A percentile compares a stretch with the other conserved stretches of the same genome.
Conservation (phyloP, 1,139 yeast genomes). For the Blastobotrys malaysiensis region DNA sequence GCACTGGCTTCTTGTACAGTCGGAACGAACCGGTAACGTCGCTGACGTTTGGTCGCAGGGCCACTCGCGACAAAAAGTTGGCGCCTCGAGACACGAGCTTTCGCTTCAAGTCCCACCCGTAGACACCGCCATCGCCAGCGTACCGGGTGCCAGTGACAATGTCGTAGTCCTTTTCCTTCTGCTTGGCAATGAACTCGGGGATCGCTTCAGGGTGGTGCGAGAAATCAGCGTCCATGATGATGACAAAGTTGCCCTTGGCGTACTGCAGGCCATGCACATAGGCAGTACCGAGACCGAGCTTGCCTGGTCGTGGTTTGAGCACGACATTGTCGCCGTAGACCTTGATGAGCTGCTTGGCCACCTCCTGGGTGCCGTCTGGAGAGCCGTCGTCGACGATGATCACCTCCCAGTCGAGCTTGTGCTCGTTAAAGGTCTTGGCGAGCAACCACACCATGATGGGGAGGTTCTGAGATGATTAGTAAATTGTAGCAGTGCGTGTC, state of each 20-base stretch:
- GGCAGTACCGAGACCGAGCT: conserved; percentile 74
- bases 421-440: conserved; percentile 61
- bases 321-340: conserved; percentile 62
- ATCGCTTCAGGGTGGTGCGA: conserved; percentile 75
- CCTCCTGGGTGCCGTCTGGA: conserved; percentile 77
- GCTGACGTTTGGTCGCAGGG: conserved; percentile 66
- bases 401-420: conserved; percentile 68
- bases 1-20: conserved; percentile 65
- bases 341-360: conserved; percentile 59
- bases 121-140: conserved; percentile 79
- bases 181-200: conserved; percentile 68
- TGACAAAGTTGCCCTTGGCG: conserved; percentile 69
- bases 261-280: conserved; percentile 72
- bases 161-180: conserved; percentile 58
- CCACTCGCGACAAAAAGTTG: conserved; percentile 68
- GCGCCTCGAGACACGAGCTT: conserved; percentile 79
- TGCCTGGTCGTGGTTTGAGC: conserved; percentile 71
- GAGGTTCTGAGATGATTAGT: conserved; percentile 36
- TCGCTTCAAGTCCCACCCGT: conserved; percentile 81
- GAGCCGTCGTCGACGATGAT: conserved; percentile 76
- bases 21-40: conserved; percentile 79
- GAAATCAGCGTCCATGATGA: conserved; percentile 84
- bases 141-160: conserved; percentile 85
- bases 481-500: conserved; percentile 10
- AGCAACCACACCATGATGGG: conserved; percentile 70